A percentile compares a stretch with the other conserved stretches of the same genome.
phyloP scores from a whole-genome alignment of 148 eudicot species.

The Chenopodium suecicum region DNA sequence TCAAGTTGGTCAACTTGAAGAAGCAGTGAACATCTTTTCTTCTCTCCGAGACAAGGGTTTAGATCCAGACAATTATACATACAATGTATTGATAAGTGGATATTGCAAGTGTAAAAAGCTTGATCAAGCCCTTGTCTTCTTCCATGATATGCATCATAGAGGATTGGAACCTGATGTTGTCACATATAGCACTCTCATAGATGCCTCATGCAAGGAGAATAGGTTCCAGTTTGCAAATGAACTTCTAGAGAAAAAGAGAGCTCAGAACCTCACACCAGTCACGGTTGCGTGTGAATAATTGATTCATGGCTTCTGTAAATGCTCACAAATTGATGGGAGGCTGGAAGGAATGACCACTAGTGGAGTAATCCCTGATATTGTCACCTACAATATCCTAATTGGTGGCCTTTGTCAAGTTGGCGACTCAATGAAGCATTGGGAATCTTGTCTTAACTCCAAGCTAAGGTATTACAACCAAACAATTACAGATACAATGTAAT shows the following conservation, averaged over 20 bases:
- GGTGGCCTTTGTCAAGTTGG: constrained; percentile 19
- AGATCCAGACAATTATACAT: background rate
- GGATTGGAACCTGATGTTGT: background rate
- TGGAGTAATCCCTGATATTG: constrained; percentile 7
- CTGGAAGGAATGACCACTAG: background rate
- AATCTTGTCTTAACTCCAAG: background rate
- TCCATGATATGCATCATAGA: background rate
- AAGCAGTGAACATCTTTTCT: constrained; percentile 4
- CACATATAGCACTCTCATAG: background rate
- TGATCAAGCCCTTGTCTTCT: background rate
- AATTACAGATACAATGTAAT: constrained; percentile 7
- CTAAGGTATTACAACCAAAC: constrained; percentile 9
- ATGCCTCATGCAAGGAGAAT: background rate
- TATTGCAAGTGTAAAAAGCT: background rate
- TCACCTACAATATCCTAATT: constrained; percentile 1
- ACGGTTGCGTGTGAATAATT: background rate
- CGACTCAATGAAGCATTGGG: background rate
- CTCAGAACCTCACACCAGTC: background rate
- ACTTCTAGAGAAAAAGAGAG: background rate
- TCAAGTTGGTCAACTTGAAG: constrained; percentile 12
- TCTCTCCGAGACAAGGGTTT: constrained; percentile 11
- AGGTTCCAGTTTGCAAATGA: background rate
- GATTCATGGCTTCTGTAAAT: constrained; percentile 14
- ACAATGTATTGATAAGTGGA: background rate
- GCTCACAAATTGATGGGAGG: background rate